Percentiles rank a stretch among this genome's conserved stretches.
phyloP scores from a whole-genome alignment of 768 basidiomycete genomes.

The Boletales sp. region DNA sequence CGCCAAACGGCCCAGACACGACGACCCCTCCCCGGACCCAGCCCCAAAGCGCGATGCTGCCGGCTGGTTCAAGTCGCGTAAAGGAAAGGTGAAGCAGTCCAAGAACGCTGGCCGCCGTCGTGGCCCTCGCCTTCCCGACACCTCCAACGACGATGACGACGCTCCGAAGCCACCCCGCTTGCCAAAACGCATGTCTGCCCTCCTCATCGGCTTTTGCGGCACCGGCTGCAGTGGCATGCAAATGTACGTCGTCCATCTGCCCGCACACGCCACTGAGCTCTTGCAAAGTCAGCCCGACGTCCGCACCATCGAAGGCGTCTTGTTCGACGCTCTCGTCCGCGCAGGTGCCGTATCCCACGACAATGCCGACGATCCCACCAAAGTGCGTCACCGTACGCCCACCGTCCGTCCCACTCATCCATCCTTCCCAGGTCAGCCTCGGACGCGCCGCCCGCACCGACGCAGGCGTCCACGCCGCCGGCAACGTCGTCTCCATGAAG shows the following conservation, averaged over 20 bases:
- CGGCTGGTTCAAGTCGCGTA: no score
- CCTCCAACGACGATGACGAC: slow-evolving; percentile 11
- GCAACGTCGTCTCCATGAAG: slow-evolving; percentile 90
- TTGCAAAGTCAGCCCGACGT: slow-evolving; percentile 57
- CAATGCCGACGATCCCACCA: slow-evolving; percentile 87
- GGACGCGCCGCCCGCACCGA: slow-evolving; percentile 93
- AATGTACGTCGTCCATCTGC: slow-evolving; percentile 56
- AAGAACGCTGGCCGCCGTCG: slow-evolving; percentile 39
- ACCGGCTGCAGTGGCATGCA: slow-evolving; percentile 95
- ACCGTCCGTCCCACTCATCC: not conserved
- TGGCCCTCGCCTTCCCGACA: slow-evolving; percentile 36
- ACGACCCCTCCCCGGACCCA: not conserved
- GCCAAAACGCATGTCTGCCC: slow-evolving; percentile 81
- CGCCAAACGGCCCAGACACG: not conserved
- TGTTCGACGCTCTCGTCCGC: slow-evolving; percentile 86
- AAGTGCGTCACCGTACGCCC: slow-evolving; percentile 45
- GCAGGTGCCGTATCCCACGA: slow-evolving; percentile 93
- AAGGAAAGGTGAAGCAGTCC: no score
- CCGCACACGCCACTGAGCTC: not conserved
- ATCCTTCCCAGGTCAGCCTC: slow-evolving; percentile 62
- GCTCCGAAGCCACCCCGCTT: slow-evolving; percentile 49
- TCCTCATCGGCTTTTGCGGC: slow-evolving; percentile 90
- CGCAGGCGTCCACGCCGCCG: slow-evolving; percentile 95
- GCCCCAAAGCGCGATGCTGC: slow-evolving; percentile 14
- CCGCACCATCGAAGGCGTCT: slow-evolving; percentile 83